phyloP scores from a whole-genome alignment of 2,329 filamentous ascomycete species.

The Tympanopsis confertula region DNA sequence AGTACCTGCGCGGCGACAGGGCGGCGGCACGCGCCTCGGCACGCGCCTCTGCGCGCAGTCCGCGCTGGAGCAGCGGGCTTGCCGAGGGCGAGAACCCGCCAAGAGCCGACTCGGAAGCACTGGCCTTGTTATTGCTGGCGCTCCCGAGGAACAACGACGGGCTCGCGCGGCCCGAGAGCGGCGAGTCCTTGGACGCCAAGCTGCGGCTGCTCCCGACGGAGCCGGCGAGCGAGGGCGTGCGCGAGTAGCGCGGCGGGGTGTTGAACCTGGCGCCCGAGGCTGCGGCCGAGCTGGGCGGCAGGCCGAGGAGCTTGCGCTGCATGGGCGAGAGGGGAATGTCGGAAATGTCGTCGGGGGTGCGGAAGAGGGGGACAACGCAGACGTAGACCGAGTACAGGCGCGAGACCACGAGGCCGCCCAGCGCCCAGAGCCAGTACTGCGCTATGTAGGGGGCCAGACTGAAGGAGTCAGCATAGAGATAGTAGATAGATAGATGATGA shows the following conservation, averaged over 20 bases:
- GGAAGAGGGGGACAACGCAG: slow-evolving; percentile 62
- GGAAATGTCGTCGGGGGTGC: slow-evolving; percentile 62
- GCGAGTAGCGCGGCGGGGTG: slow-evolving; percentile 77
- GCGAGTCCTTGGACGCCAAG: slow-evolving; percentile 44
- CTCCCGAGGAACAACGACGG: slow-evolving; percentile 20
- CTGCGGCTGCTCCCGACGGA: slow-evolving; percentile 50
- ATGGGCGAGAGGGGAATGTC: slow-evolving; percentile 87
- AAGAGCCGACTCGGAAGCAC: slow-evolving; percentile 31
- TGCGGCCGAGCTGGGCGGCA: slow-evolving; percentile 52
- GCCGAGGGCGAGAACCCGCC: slow-evolving; percentile 32
- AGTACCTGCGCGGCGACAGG: too few species aligned
- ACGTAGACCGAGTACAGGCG: slow-evolving; percentile 60
- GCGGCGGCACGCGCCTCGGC: not conserved
- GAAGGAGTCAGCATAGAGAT: slow-evolving; percentile 1
- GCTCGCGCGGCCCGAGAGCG: slow-evolving; percentile 43
- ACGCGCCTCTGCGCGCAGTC: not conserved
- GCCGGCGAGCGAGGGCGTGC: slow-evolving; percentile 55
- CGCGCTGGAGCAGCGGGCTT: slow-evolving; percentile 23
- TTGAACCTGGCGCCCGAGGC: slow-evolving; percentile 65
- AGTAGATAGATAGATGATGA: not conserved
- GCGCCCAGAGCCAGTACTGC: slow-evolving; percentile 28
- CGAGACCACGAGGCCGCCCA: slow-evolving; percentile 37
- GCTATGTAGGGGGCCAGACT: slow-evolving; percentile 20
- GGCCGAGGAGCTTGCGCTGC: slow-evolving; percentile 73
- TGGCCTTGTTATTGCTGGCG: slow-evolving; percentile 20